Evolutionary conservation across 169 alveolate genomes (phyloP), one percentile per base, ranked within the genome.

Genomic region (Eimeria tenella): DNA sequence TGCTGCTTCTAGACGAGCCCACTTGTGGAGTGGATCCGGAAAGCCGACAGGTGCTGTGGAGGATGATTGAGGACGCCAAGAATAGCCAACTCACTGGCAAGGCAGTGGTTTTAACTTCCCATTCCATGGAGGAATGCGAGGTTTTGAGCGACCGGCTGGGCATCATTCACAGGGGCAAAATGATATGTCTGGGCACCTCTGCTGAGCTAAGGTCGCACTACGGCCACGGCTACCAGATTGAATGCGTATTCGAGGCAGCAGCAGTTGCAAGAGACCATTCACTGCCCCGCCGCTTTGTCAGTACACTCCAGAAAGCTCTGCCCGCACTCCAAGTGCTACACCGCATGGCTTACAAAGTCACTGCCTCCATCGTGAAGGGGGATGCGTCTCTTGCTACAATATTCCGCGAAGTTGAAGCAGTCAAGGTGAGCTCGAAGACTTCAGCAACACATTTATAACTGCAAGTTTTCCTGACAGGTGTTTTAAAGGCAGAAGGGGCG

Each of bases 61-160:
- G 97, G 58, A 86, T 97, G 95, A 94, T 98, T 52, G 96, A 97
- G 73, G 93, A 90, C 8, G 94, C 95, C 75, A 97, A 95, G 82
- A 84, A 84, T 77, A 60, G 65, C 13, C 96, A 96, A 95, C 60
- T 89, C 10, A 92, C 97, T 50, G 96, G 97, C 55, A 96, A 95
- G 95, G 96, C 96, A 58, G 94, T 98, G 23, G 93, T 97, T 52
- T 91, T 97, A 42, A 98, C 98, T 0, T 97, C 99, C 31, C 98
- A 97, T 95, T 96, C 96, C 88, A 94, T 98, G 96, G 99, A 98
- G 79, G 98, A 98, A 92, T 98, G 98, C 58, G 99, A 98, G 75
- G 93, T 94, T 15, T 93, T 98, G 60, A 98, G 98, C 49, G 98
- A 98, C 89, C 96, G 98, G 90, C 96, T 97, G 42, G 98, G 97